These are phyloP conservation scores for Tylopilus vinaceipallidus DNA, from an alignment of 768 basidiomycete genomes.

Conservation along the genomic window DNA sequence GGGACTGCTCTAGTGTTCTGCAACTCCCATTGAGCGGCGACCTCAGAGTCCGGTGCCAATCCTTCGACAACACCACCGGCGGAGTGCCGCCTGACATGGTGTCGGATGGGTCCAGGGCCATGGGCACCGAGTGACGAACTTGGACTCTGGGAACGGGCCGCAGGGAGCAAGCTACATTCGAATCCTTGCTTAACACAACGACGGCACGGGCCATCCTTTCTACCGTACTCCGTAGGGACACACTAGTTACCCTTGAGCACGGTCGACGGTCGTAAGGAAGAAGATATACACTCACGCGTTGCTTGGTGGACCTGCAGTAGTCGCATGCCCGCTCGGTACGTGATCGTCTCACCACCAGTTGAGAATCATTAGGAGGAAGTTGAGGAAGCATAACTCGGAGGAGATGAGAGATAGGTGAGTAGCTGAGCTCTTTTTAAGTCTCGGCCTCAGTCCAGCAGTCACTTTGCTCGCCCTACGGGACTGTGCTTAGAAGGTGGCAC, in stretches of 20 bases:
- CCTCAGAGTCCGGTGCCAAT: conserved; percentile 1
- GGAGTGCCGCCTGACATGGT: background rate
- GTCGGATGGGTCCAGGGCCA: conserved; percentile 6
- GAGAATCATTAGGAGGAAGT: conserved; percentile 6
- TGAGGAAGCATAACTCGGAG: conserved; percentile 14
- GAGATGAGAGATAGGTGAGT: conserved; percentile 3
- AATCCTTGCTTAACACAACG: conserved; percentile 17
- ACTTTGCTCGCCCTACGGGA: conserved; percentile 9
- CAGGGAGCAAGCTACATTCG: conserved; percentile 14
- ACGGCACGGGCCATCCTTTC: conserved; percentile 18
- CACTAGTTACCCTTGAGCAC: conserved; percentile 18
- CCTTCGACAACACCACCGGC: conserved; percentile 8
- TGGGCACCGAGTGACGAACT: conserved; percentile 8
- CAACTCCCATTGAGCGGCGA: background rate
- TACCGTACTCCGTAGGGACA: conserved; percentile 14
- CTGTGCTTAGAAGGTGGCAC: conserved; percentile 8
- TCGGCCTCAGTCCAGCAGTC: conserved; percentile 6
- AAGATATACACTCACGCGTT: conserved; percentile 15
- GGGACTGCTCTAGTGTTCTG: conserved; percentile 8
- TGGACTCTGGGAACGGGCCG: conserved; percentile 24
- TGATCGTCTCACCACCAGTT: conserved; percentile 11
- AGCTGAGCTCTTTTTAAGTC: conserved; percentile 19
- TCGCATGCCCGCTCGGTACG: conserved; percentile 18
- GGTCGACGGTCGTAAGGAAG: background rate
- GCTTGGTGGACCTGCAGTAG: conserved; percentile 18